These are phyloP conservation scores for Moesziomyces sp. DNA, from an alignment of 1,284 basidiomycete species.

Conservation along the genomic window DNA sequence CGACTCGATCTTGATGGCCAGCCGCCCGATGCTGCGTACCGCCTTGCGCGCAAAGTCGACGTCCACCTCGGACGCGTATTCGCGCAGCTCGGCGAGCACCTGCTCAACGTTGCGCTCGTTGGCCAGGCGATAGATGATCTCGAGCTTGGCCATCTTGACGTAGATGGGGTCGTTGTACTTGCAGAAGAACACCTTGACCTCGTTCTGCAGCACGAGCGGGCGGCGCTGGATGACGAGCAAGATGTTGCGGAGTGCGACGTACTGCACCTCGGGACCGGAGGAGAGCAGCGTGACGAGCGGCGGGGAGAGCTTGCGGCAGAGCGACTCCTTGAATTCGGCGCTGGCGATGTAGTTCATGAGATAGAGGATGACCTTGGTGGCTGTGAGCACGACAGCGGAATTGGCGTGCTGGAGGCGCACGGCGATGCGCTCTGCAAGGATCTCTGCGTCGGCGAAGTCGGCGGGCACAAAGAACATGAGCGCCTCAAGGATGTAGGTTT, in stretches of 20 bases:
- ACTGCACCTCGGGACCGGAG: slow-evolving; percentile 97
- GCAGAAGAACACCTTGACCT: slow-evolving; percentile 99
- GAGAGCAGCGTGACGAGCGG: slow-evolving; percentile 77
- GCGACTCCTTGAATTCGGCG: slow-evolving; percentile 82
- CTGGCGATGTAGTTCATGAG: slow-evolving; percentile 99
- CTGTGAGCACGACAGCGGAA: slow-evolving; percentile 91
- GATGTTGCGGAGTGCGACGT: slow-evolving; percentile 95
- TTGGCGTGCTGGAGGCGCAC: slow-evolving; percentile 91
- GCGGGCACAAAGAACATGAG: slow-evolving; percentile 92
- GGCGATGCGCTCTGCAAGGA: slow-evolving; percentile 91
- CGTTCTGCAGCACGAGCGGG: slow-evolving; percentile 90
- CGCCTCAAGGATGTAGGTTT: slow-evolving; percentile 97
- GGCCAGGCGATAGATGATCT: slow-evolving; percentile 97
- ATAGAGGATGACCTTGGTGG: slow-evolving; percentile 94
- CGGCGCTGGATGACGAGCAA: slow-evolving; percentile 94
- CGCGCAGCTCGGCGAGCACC: slow-evolving; percentile 91
- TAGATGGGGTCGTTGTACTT: slow-evolving; percentile 99
- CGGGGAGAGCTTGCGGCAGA: slow-evolving; percentile 97
- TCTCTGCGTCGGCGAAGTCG: slow-evolving; percentile 85
- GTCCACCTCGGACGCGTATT: slow-evolving; percentile 99
- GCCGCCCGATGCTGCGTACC: slow-evolving; percentile 92
- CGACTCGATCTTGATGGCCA: slow-evolving; percentile 94
- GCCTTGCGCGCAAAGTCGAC: slow-evolving; percentile 98
- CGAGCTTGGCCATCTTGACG: slow-evolving; percentile 96
- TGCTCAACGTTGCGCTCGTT: slow-evolving; percentile 89